Evolutionary conservation across 2,329 filamentous ascomycete genomes (phyloP), one percentile per base, ranked within the genome.

Genomic region (Alternaria brassicae): DNA sequence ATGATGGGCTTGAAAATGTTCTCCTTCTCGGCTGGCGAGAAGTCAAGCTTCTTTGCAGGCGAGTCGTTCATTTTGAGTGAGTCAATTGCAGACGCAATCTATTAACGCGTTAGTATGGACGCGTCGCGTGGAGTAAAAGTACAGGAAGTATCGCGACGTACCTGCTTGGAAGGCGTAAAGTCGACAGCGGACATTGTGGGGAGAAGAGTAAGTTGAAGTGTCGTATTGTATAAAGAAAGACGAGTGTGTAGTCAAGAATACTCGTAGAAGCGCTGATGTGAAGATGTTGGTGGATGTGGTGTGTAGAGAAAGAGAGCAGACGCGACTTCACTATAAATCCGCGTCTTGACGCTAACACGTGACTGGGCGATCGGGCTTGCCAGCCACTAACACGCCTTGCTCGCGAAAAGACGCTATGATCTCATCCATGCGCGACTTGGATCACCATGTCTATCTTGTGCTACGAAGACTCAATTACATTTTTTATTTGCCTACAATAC

Each of bases 21-120:
- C 83, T 97, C 93, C 83, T 97, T 97, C 83, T 92, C 85, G 59
- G 84, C 84, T 54, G 66, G 66, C 67, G 85, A 81, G 78, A 97
- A 92, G 83, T 91, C 85, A 68, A 95, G 87, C 86, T 96, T 96
- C 89, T 97, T 97, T 66, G 90, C 82, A 44, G 93, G 93, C 1
- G 92, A 95, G 71, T 96, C 91, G 65, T 78, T 83, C 88, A 97
- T 96, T 82, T 94, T 96, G 79, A 98, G 86, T 71, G 87, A 88
- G 80, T 95, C 89, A 76, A 98, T 90, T 72, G 89, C 92, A 74
- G 91, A 89, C 73, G 93, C 91, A 83, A 90, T 90, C 94, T 98
- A 37, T 62, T 61, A 50, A 67, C 58, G 55, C 65, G 75, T 81
- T 72, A 80, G 79, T 79, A 78, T 63, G 66, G 65, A 63, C 64